Evolutionary conservation across 441 rosid species (phyloP).

Genomic region (Sinapis alba): DNA sequence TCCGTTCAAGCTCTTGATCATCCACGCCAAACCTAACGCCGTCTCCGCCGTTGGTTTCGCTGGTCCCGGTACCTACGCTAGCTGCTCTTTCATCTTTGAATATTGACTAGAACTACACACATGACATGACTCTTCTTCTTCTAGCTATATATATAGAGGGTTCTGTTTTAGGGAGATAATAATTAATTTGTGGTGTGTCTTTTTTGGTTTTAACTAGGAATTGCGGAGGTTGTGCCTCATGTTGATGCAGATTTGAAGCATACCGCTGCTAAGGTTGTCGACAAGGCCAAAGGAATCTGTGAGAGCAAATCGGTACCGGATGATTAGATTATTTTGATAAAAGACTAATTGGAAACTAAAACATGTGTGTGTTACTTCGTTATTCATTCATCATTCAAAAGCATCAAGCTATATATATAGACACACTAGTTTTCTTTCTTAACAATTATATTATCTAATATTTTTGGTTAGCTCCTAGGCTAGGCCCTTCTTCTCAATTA

Average conservation of each 20-base stretch:
- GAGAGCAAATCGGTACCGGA: conserved; percentile 56
- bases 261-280: conserved; percentile 63
- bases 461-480: neutral
- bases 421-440: neutral
- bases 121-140: neutral
- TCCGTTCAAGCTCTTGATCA: conserved; percentile 71
- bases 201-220: conserved; percentile 49
- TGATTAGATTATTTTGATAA: neutral
- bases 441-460: neutral
- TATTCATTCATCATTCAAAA: neutral
- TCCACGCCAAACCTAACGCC: conserved; percentile 71
- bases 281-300: conserved; percentile 65
- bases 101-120: neutral
- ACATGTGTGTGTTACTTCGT: neutral
- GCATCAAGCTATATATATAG: neutral
- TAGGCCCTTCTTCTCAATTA: neutral
- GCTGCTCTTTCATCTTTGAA: neutral
- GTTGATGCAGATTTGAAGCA: conserved; percentile 77
- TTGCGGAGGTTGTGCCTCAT: conserved; percentile 66
- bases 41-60: conserved; percentile 60
- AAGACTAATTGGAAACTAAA: neutral
- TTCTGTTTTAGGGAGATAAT: neutral
- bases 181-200: too few relatives aligned
- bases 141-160: neutral
- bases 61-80: conserved; percentile 77